Evolutionary conservation across 116 monocot genomes (phyloP).

Genomic region (Cymodocea nodosa): DNA sequence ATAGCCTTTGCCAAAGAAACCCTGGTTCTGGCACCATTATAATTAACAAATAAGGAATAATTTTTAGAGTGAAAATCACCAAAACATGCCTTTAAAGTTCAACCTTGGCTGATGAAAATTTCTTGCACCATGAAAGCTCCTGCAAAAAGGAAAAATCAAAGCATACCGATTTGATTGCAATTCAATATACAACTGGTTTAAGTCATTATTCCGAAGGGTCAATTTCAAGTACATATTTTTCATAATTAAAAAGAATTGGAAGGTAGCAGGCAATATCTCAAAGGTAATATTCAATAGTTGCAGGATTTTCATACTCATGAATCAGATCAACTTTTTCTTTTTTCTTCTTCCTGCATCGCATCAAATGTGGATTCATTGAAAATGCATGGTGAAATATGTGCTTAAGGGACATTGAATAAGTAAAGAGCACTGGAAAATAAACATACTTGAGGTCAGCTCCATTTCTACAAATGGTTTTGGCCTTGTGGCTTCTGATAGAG

Average conservation of each 20-base stretch:
- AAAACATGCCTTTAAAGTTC: neutral
- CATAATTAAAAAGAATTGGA: neutral
- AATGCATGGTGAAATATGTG: neutral
- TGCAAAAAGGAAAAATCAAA: neutral
- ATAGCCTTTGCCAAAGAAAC: conserved; percentile 4
- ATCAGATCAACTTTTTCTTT: too few relatives aligned
- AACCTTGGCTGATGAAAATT: conserved; percentile 6
- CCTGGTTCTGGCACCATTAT: conserved; percentile 6
- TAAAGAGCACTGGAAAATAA: neutral
- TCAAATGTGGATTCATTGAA: neutral
- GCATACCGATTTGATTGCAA: neutral
- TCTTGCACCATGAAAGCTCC: neutral
- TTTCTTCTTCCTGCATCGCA: neutral
- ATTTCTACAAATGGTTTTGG: neutral
- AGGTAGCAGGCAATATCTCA: too few relatives aligned
- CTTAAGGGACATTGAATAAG: neutral
- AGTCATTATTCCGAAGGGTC: too few relatives aligned
- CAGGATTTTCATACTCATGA: too few relatives aligned
- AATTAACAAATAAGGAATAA: neutral
- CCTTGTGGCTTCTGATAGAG: neutral
- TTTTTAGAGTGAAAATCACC: neutral
- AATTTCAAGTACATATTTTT: neutral
- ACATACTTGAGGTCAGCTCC: neutral
- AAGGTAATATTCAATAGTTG: too few relatives aligned
- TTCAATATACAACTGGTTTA: neutral